phyloP scores from a whole-genome alignment of 2,329 filamentous ascomycete genomes.

The Chalara sp. region DNA sequence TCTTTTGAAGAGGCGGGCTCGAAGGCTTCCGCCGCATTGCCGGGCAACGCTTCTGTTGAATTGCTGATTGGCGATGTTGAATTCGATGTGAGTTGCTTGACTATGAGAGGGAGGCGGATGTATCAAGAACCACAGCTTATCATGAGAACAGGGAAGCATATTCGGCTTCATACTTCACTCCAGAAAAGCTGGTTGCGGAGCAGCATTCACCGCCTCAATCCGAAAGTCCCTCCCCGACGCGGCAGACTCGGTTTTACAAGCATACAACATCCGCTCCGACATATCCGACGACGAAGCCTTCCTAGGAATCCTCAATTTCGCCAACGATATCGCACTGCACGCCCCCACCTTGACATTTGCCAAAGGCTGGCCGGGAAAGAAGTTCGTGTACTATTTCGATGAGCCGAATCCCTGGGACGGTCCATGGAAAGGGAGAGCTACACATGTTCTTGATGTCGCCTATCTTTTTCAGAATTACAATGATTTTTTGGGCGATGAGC shows the following conservation, averaged over 20 bases:
- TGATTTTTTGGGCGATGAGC: conserved; percentile 28
- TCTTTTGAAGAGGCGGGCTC: no score
- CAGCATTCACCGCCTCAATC: conserved; percentile 28
- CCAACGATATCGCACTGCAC: conserved; percentile 39
- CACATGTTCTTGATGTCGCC: conserved; percentile 38
- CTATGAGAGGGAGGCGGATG: no score
- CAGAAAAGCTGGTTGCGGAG: conserved; percentile 24
- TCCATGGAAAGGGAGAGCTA: conserved; percentile 30
- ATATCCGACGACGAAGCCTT: conserved; percentile 35
- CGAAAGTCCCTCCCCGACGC: conserved; percentile 15
- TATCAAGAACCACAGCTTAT: no score
- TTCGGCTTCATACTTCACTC: conserved; percentile 1
- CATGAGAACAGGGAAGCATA: no score
- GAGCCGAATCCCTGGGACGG: conserved; percentile 41
- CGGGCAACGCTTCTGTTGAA: no score
- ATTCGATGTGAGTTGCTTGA: no score
- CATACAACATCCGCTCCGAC: conserved; percentile 31
- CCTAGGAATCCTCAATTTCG: conserved; percentile 34
- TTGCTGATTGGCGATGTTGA: no score
- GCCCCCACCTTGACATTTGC: conserved; percentile 36
- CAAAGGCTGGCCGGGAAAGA: conserved; percentile 26
- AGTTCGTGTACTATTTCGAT: conserved; percentile 38
- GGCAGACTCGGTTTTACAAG: conserved; percentile 25
- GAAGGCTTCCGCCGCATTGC: no score
- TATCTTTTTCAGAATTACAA: conserved; percentile 41